Conservation (phyloP, 805 yeast species). For the Lipomyces starkeyi region DNA sequence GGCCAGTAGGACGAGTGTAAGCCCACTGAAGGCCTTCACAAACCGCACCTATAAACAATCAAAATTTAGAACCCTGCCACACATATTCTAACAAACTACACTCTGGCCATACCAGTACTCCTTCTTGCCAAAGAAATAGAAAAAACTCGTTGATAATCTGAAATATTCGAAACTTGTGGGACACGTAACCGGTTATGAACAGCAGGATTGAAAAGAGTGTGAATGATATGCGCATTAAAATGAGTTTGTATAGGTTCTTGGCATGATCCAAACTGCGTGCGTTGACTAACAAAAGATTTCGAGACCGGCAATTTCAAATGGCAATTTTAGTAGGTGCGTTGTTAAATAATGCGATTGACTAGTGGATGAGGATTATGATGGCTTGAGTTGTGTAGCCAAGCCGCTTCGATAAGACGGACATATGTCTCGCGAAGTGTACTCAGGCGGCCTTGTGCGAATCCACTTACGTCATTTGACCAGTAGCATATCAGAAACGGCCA, state of each 20-base stretch:
- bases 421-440: too few species aligned
- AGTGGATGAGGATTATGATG: not conserved
- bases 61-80: not conserved
- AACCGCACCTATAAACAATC: slow-evolving; percentile 18
- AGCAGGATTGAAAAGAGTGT: slow-evolving; percentile 15
- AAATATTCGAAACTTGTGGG: slow-evolving; percentile 29
- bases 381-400: not conserved
- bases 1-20: slow-evolving; percentile 26
- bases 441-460: too few species aligned
- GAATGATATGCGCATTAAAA: slow-evolving; percentile 24
- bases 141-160: slow-evolving; percentile 3
- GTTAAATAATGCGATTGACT: not conserved
- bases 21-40: slow-evolving; percentile 22
- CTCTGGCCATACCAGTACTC: slow-evolving; percentile 20
- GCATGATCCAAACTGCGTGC: not conserved
- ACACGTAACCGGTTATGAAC: slow-evolving; percentile 30
- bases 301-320: not conserved
- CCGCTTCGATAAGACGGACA: not conserved
- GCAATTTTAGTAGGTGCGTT: not conserved
- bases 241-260: not conserved
- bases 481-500: too few species aligned
- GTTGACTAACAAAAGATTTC: not conserved
- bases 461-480: too few species aligned
- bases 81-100: not conserved
- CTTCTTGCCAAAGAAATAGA: slow-evolving; percentile 17